phyloP scores from a whole-genome alignment of 305 asterid species.

The Fraxinus albicans region DNA sequence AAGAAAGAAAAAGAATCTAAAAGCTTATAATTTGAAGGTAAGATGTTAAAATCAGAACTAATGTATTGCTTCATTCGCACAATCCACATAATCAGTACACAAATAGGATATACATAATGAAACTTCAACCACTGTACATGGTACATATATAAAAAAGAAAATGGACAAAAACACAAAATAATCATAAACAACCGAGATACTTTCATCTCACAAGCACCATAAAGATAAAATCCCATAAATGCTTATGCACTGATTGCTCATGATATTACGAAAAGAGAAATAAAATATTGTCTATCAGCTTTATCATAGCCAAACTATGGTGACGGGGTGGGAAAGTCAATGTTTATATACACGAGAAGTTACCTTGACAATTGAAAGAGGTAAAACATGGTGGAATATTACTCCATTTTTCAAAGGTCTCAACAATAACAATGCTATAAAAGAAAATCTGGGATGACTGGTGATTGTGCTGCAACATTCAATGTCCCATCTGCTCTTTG shows the following conservation, averaged over 20 bases:
- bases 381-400: slow-evolving; percentile 9
- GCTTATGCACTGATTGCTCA: neutral
- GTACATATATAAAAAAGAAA: neutral
- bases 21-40: neutral
- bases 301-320: slow-evolving; percentile 26
- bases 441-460: slow-evolving; percentile 89
- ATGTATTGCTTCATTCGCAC: neutral
- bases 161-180: neutral
- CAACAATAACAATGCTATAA: slow-evolving; percentile 44
- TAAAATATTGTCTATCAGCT: slow-evolving; percentile 17
- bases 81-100: neutral
- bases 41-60: neutral
- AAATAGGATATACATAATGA: neutral
- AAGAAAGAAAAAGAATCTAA: neutral
- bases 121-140: neutral
- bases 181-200: neutral
- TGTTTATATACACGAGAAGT: slow-evolving; percentile 45
- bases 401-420: neutral
- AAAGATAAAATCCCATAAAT: neutral
- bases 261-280: neutral
- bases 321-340: slow-evolving; percentile 19
- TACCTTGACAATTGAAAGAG: slow-evolving; percentile 32
- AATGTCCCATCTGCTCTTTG: slow-evolving; percentile 55
- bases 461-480: slow-evolving; percentile 47
- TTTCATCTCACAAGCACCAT: slow-evolving; percentile 1